These are phyloP conservation scores for Fusarium tricinctum DNA, from an alignment of 2,329 filamentous ascomycete genomes.

Conservation along the genomic window DNA sequence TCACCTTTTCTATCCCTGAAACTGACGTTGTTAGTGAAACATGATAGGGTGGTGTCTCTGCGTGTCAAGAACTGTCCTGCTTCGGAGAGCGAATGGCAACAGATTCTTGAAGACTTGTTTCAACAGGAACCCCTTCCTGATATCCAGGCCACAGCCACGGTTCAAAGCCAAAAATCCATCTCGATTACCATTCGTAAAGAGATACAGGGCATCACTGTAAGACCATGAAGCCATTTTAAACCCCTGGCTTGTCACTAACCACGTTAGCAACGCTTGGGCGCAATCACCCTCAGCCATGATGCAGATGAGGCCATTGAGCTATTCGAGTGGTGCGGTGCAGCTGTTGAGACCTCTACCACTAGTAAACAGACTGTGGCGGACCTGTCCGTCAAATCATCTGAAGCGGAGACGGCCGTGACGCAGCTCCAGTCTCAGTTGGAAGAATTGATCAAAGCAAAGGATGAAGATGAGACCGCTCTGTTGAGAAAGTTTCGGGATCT, in stretches of 20 bases:
- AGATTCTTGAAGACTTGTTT: conserved; percentile 70
- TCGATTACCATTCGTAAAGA: conserved; percentile 75
- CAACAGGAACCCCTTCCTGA: conserved; percentile 65
- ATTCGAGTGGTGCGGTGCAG: conserved; percentile 78
- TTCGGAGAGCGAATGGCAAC: conserved; percentile 75
- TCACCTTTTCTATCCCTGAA: conserved; percentile 31
- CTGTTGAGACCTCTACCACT: conserved; percentile 63
- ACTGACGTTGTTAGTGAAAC: conserved; percentile 64
- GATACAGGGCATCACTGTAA: conserved; percentile 76
- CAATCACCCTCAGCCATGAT: conserved; percentile 69
- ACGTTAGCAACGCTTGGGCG: conserved; percentile 76
- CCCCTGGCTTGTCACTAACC: conserved; percentile 42
- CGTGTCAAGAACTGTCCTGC: conserved; percentile 68
- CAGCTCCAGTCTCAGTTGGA: conserved; percentile 74
- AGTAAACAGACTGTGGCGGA: conserved; percentile 61
- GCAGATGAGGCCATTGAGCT: conserved; percentile 72
- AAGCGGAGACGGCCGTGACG: conserved; percentile 68
- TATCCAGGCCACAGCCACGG: conserved; percentile 71
- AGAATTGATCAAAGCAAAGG: conserved; percentile 75
- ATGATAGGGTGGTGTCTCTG: conserved; percentile 67
- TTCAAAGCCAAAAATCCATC: conserved; percentile 66
- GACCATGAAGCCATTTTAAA: conserved; percentile 45
- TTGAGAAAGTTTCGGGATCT: conserved; percentile 78
- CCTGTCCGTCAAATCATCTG: conserved; percentile 58
- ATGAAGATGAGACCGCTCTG: conserved; percentile 74